These are phyloP conservation scores for Arachnomyces sp. DNA, from an alignment of 2,329 filamentous ascomycete genomes.

Conservation along the genomic window DNA sequence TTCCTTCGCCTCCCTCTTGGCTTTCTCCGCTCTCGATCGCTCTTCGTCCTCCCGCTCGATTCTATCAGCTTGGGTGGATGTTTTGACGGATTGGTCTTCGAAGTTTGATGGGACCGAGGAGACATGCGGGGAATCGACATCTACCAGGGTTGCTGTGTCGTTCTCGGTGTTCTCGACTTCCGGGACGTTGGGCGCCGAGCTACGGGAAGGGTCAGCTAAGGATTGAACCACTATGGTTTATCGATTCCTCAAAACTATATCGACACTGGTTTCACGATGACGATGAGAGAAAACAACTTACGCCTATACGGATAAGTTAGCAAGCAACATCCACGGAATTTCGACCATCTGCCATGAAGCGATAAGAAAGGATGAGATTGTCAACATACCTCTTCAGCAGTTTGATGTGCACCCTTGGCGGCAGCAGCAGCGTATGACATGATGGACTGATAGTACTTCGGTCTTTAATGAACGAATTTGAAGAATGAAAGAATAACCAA, in stretches of 20 bases:
- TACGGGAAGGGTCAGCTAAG: conserved; percentile 12
- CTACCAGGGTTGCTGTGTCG: conserved; percentile 35
- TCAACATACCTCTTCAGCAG: conserved; percentile 38
- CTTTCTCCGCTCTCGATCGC: conserved; percentile 17
- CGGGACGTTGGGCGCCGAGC: conserved; percentile 33
- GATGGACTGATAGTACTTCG: not conserved
- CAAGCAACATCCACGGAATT: not conserved
- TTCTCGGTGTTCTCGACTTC: conserved; percentile 34
- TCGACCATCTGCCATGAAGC: not conserved
- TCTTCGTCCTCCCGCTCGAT: conserved; percentile 33
- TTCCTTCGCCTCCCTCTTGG: conserved; percentile 18
- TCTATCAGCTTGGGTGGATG: conserved; percentile 40
- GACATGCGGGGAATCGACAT: conserved; percentile 42
- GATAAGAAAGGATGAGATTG: not conserved
- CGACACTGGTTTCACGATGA: not conserved
- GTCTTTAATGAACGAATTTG: too few relatives aligned
- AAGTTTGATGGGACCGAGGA: conserved; percentile 35
- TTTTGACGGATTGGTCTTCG: conserved; percentile 36
- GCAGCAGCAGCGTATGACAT: conserved; percentile 46
- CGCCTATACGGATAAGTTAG: conserved; percentile 24
- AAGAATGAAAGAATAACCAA: too few relatives aligned
- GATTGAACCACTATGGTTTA: too few relatives aligned
- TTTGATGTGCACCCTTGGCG: conserved; percentile 40
- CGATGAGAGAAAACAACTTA: conserved; percentile 23
- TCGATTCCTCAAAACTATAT: not conserved